A percentile compares a stretch with the other conserved stretches of the same genome.
phyloP scores from a whole-genome alignment of 805 yeast genomes.

The Metschnikowia rubicola region DNA sequence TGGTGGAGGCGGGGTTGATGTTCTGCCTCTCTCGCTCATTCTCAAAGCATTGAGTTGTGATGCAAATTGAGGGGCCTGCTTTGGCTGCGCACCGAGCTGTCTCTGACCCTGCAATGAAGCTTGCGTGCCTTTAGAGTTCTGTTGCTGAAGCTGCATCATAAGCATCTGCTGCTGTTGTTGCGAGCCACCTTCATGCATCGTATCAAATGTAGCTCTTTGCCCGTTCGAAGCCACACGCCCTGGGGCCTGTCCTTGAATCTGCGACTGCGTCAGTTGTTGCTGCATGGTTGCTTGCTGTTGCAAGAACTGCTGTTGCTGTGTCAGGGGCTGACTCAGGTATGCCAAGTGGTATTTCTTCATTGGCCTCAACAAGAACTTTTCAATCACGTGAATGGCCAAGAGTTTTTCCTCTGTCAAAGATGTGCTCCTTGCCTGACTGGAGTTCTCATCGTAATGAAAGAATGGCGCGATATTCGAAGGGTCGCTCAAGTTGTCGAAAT shows the following conservation, averaged over 20 bases:
- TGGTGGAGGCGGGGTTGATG: constrained; percentile 71
- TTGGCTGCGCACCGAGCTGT: neutral
- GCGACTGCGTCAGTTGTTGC: constrained; percentile 17
- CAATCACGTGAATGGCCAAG: constrained; percentile 40
- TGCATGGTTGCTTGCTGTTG: constrained; percentile 29
- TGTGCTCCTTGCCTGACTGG: constrained; percentile 26
- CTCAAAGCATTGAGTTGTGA: constrained; percentile 27
- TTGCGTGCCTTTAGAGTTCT: neutral
- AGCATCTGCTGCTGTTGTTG: constrained; percentile 11
- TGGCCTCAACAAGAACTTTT: constrained; percentile 37
- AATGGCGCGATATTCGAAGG: constrained; percentile 36
- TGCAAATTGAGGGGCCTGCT: constrained; percentile 13
- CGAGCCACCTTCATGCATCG: neutral
- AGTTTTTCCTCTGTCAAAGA: constrained; percentile 35
- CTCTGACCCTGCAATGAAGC: constrained; percentile 1
- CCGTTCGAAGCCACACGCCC: constrained; percentile 6
- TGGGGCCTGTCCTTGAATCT: constrained; percentile 11
- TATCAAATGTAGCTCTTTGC: neutral
- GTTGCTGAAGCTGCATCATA: constrained; percentile 16
- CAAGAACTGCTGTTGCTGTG: constrained; percentile 25
- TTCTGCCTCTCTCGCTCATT: constrained; percentile 31
- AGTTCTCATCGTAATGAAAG: constrained; percentile 44
- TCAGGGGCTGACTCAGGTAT: constrained; percentile 41
- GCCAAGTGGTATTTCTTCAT: constrained; percentile 45
- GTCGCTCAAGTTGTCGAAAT: constrained; percentile 30